Evolutionary conservation across 805 yeast genomes (phyloP), one percentile per base, ranked within the genome.

Genomic region (Wickerhamomyces subpelliculosus): DNA sequence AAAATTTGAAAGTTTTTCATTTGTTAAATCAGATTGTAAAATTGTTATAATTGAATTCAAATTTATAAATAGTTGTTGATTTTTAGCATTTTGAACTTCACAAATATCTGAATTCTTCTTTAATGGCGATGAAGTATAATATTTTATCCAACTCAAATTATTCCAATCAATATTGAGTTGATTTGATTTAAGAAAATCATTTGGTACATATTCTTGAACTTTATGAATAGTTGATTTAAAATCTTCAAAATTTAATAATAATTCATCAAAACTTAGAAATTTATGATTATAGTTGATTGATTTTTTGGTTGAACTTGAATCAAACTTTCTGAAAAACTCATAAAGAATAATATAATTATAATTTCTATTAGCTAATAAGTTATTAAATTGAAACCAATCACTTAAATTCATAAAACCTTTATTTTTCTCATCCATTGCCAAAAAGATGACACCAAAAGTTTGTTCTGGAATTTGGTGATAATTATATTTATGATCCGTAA

Each of bases 311-410:
- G 47, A 41, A 36, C 52, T 45, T 5, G 48, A 40, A 44, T 72
- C 77, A 45, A 73, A 70, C 36, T 70, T 64, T 40, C 70, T 62
- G 51, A 78, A 68, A 40, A 78, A 67, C 47, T 72, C 72, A 59
- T 74, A 79, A 17, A 79, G 55, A 18, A 78, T 56, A 40, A 71
- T 67, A 49, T 65, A 66, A 51, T 73, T 75, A 35, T 68, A 71
- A 38, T 70, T 63, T 39, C 66, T 58, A 39, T 73, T 68, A 44
- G 68, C 70, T 37, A 77, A 60, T 32, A 72, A 47, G 43, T 72
- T 68, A 50, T 84, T 78, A 55, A 90, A 84, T 31, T 72, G 70
- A 36, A 75, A 62, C 83, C 95, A 90, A 55, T 90, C 96, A 20
- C 66, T 58, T 35, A 78, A 65, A 21, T 75, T 70, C 35, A 86